Evolutionary conservation across 2,329 filamentous ascomycete genomes (phyloP).

Genomic region (Apiospora sp.): DNA sequence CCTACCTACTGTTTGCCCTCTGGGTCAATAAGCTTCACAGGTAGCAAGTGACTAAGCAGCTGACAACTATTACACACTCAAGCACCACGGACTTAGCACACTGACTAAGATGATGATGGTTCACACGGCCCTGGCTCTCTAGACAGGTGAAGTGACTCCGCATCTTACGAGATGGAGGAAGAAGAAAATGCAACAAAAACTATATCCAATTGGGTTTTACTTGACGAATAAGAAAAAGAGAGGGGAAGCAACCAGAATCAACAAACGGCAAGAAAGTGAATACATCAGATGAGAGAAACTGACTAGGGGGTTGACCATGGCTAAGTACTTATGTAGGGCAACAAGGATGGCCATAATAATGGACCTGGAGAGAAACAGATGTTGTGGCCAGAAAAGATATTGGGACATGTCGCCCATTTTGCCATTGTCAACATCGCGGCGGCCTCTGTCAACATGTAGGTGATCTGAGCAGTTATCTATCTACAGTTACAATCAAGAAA

Average conservation of each 20-base stretch:
- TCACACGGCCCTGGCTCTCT: slow-evolving; percentile 1
- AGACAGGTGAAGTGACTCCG: background rate
- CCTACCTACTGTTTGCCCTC: background rate
- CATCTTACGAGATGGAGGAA: background rate
- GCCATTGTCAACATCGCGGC: background rate
- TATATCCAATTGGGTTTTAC: background rate
- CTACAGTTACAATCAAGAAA: too few relatives aligned
- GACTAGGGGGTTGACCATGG: too few relatives aligned
- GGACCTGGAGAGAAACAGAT: background rate
- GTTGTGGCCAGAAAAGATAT: background rate
- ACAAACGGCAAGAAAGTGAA: background rate
- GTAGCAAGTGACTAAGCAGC: background rate
- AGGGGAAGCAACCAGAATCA: background rate
- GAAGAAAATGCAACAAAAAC: background rate
- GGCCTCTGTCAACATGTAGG: background rate
- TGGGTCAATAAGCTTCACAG: too few relatives aligned
- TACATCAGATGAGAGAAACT: background rate
- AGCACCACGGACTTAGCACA: background rate
- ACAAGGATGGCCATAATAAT: background rate
- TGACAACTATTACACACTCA: background rate
- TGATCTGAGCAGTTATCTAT: background rate
- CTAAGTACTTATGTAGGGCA: background rate
- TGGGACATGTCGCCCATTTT: background rate
- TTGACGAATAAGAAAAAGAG: background rate
- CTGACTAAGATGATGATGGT: background rate